Conservation (phyloP, 345 rosid genomes). For the Populus simonii region DNA sequence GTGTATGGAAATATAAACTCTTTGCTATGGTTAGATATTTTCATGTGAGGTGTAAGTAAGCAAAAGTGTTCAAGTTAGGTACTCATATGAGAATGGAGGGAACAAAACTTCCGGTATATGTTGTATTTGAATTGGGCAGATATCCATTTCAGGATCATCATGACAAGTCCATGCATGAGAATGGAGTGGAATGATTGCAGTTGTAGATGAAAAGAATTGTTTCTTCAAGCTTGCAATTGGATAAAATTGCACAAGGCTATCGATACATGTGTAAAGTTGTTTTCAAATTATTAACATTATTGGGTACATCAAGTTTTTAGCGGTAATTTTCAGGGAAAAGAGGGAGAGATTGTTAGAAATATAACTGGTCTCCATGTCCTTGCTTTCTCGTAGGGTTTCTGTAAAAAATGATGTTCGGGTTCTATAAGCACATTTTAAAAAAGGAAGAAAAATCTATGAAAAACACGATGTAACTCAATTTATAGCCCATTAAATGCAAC, state of each 20-base stretch:
- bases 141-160: slow-evolving; percentile 19
- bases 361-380: too few species aligned
- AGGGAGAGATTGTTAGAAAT: too few species aligned
- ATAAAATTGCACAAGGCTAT: background rate
- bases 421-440: too few species aligned
- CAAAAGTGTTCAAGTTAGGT: slow-evolving; percentile 33
- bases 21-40: slow-evolving; percentile 10
- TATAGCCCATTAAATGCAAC: too few species aligned
- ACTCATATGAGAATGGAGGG: slow-evolving; percentile 25
- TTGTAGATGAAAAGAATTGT: background rate
- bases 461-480: too few species aligned
- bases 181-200: background rate
- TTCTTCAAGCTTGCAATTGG: slow-evolving; percentile 12
- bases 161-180: background rate
- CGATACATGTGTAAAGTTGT: background rate
- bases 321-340: too few species aligned
- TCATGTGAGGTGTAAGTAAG: slow-evolving; percentile 25
- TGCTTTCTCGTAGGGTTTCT: too few species aligned
- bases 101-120: slow-evolving; percentile 33
- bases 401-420: too few species aligned
- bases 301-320: too few species aligned
- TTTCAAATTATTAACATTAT: too few species aligned
- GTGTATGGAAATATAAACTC: background rate
- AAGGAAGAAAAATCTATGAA: too few species aligned
- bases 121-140: slow-evolving; percentile 31